Percentiles rank a stretch among this genome's conserved stretches.
Conservation (phyloP, 768 basidiomycete species). For the Podaxis sp. region DNA sequence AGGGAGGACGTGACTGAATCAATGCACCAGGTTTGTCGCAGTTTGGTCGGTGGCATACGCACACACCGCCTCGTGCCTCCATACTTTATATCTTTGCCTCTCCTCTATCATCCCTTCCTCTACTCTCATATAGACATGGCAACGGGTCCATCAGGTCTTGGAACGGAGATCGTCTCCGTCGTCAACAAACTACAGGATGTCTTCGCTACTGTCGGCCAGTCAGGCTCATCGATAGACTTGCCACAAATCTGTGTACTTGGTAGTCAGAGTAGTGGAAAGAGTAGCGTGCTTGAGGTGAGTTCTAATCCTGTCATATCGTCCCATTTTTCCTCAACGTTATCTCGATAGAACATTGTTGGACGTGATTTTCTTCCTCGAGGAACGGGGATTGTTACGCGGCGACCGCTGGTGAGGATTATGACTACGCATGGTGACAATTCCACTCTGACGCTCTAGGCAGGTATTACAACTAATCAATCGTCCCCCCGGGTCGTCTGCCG, state of each 20-base stretch:
- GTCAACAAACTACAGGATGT: slow-evolving; percentile 92
- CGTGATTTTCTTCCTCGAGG: slow-evolving; percentile 98
- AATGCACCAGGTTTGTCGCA: slow-evolving; percentile 1
- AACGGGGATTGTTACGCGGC: slow-evolving; percentile 96
- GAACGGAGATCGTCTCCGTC: slow-evolving; percentile 74
- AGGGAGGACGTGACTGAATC: neutral
- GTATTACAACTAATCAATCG: slow-evolving; percentile 94
- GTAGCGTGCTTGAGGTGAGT: slow-evolving; percentile 84
- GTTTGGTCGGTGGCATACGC: slow-evolving; percentile 7
- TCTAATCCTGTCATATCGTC: neutral
- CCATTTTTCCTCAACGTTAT: slow-evolving; percentile 8
- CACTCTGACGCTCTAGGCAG: slow-evolving; percentile 28
- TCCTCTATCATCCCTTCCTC: slow-evolving; percentile 15
- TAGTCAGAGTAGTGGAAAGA: slow-evolving; percentile 91
- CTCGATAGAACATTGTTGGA: slow-evolving; percentile 86
- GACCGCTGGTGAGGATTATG: slow-evolving; percentile 70
- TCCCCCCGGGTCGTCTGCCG: slow-evolving; percentile 41
- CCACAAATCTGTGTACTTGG: slow-evolving; percentile 91
- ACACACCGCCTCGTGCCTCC: slow-evolving; percentile 11
- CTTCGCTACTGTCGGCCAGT: slow-evolving; percentile 78
- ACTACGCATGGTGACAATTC: neutral
- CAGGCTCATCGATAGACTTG: slow-evolving; percentile 76
- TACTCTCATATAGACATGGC: slow-evolving; percentile 32
- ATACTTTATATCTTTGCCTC: slow-evolving; percentile 7
- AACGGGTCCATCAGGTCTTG: slow-evolving; percentile 61